Percentiles rank a stretch among this genome's conserved stretches.
Conservation (phyloP, 805 yeast species). For the Komagataella ulmi region DNA sequence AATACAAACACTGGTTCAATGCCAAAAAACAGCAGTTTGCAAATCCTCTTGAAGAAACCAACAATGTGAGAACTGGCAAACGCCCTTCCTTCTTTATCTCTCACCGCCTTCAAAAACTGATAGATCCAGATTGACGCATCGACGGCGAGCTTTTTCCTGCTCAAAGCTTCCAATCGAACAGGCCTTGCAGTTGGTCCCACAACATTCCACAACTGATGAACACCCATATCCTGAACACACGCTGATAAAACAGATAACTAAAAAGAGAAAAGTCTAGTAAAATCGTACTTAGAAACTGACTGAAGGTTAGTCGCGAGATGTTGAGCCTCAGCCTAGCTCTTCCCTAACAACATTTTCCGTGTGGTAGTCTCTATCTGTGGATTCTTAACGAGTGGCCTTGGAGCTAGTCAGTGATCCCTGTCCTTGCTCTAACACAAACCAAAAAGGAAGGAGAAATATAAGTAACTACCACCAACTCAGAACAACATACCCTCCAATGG, state of each 20-base stretch:
- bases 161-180: slow-evolving; percentile 73
- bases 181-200: slow-evolving; percentile 86
- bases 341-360: background rate
- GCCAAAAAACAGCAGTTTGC: slow-evolving; percentile 80
- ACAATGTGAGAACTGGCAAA: slow-evolving; percentile 74
- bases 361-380: background rate
- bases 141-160: slow-evolving; percentile 72
- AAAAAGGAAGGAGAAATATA: slow-evolving; percentile 7
- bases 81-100: slow-evolving; percentile 74
- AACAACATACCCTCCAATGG: background rate
- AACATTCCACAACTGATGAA: slow-evolving; percentile 86
- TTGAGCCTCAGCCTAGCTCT: background rate
- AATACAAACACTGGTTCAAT: slow-evolving; percentile 83
- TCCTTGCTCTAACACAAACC: slow-evolving; percentile 9
- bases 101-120: slow-evolving; percentile 88
- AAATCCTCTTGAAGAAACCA: slow-evolving; percentile 91
- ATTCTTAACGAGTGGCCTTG: background rate
- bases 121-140: slow-evolving; percentile 99
- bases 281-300: background rate
- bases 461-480: background rate
- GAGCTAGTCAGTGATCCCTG: slow-evolving; percentile 3
- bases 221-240: slow-evolving; percentile 60
- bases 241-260: background rate
- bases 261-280: background rate
- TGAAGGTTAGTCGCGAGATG: background rate